A percentile compares a stretch with the other conserved stretches of the same genome.
Evolutionary conservation across 2,329 filamentous ascomycete genomes (phyloP).

Genomic region (Hymenoscyphus fraxineus): DNA sequence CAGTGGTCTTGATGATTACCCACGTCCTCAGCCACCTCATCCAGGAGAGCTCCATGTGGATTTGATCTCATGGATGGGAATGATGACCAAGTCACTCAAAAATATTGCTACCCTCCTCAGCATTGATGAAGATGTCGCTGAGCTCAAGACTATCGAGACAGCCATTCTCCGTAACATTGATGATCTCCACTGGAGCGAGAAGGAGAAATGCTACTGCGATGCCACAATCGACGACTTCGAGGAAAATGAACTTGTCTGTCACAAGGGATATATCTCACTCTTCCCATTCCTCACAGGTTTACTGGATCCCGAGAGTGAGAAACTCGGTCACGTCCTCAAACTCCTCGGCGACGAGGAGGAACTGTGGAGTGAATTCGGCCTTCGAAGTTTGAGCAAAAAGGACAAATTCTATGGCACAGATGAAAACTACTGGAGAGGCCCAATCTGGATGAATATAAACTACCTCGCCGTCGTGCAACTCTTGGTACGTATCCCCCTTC

Average conservation of each 20-base stretch:
- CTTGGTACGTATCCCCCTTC: slow-evolving; percentile 53
- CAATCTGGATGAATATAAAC: slow-evolving; percentile 95
- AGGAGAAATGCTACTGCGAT: slow-evolving; percentile 83
- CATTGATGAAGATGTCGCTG: slow-evolving; percentile 69
- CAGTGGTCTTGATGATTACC: slow-evolving; percentile 94
- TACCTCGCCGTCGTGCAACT: slow-evolving; percentile 80
- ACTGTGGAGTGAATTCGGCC: slow-evolving; percentile 85
- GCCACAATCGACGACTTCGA: slow-evolving; percentile 94
- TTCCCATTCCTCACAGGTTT: slow-evolving; percentile 90
- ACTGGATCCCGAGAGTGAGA: slow-evolving; percentile 67
- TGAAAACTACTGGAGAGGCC: slow-evolving; percentile 96
- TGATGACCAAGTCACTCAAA: slow-evolving; percentile 84
- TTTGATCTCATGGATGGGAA: slow-evolving; percentile 93
- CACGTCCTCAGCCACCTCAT: slow-evolving; percentile 86
- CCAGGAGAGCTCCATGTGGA: slow-evolving; percentile 95
- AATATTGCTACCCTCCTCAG: slow-evolving; percentile 75
- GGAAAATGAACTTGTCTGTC: slow-evolving; percentile 83
- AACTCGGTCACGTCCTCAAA: slow-evolving; percentile 70
- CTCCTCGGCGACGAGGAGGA: slow-evolving; percentile 77
- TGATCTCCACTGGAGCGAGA: slow-evolving; percentile 87
- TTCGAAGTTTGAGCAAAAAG: slow-evolving; percentile 81
- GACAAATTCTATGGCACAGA: slow-evolving; percentile 81
- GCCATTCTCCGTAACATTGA: slow-evolving; percentile 84
- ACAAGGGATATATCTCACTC: slow-evolving; percentile 92
- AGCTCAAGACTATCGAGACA: slow-evolving; percentile 67